A percentile compares a stretch with the other conserved stretches of the same genome.
Conservation (phyloP, 345 rosid species). For the Ceriops zippeliana region DNA sequence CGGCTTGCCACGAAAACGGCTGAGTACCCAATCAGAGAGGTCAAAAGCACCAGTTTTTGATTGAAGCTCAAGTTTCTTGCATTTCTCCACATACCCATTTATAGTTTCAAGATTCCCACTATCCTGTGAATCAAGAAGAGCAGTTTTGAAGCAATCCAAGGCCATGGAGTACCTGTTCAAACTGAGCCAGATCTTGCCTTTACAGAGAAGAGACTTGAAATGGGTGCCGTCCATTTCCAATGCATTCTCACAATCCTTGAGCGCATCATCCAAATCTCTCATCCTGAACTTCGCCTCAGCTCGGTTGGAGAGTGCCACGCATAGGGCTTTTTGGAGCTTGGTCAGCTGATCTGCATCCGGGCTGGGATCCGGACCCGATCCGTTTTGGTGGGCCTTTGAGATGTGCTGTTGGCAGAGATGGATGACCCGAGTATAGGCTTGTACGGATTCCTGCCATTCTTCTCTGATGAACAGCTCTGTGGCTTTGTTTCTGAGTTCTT, state of each 20-base stretch:
- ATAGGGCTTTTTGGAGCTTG: conserved; percentile 54
- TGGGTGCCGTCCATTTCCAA: conserved; percentile 56
- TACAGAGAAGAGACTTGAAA: conserved; percentile 77
- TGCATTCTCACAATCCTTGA: conserved; percentile 61
- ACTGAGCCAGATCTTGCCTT: conserved; percentile 67
- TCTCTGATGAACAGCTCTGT: conserved; percentile 71
- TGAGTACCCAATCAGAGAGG: conserved; percentile 74
- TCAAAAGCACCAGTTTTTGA: conserved; percentile 76
- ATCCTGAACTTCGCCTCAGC: conserved; percentile 58
- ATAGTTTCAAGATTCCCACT: conserved; percentile 51
- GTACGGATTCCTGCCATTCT: conserved; percentile 70
- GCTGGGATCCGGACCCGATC: too few relatives aligned
- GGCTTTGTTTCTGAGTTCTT: conserved; percentile 67
- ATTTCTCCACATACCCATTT: conserved; percentile 56
- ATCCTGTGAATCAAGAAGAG: conserved; percentile 51
- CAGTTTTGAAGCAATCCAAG: conserved; percentile 62
- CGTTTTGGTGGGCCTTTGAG: conserved; percentile 21
- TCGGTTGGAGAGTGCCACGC: conserved; percentile 69
- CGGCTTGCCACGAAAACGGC: conserved; percentile 51
- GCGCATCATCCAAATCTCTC: conserved; percentile 45
- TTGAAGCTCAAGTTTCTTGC: conserved; percentile 67
- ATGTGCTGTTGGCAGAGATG: conserved; percentile 46
- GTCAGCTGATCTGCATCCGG: conserved; percentile 16
- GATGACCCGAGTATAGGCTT: conserved; percentile 59
- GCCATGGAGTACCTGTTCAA: conserved; percentile 61